A percentile compares a stretch with the other conserved stretches of the same genome.
phyloP scores from a whole-genome alignment of 1,284 basidiomycete species.

The Rhizoctonia solani region DNA sequence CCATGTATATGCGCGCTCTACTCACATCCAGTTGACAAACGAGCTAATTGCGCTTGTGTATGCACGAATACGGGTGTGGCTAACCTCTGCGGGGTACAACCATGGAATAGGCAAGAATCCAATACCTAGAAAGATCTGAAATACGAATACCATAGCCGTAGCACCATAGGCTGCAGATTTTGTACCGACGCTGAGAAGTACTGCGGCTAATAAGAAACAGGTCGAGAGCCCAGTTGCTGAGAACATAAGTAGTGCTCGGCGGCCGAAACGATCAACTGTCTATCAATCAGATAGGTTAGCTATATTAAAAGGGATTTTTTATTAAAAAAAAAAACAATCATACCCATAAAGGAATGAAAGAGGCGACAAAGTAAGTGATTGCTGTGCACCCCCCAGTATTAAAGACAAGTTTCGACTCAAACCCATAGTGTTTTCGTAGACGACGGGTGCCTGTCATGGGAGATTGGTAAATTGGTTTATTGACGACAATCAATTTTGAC shows the following conservation, averaged over 20 bases:
- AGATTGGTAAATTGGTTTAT: constrained; percentile 41
- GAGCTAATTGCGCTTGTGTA: constrained; percentile 49
- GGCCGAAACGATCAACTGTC: constrained; percentile 52
- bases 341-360: constrained; percentile 53
- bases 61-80: constrained; percentile 47
- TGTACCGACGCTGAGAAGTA: constrained; percentile 47
- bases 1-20: neutral
- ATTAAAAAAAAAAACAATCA: constrained; percentile 27
- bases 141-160: constrained; percentile 51
- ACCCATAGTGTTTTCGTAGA: constrained; percentile 54
- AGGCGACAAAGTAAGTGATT: constrained; percentile 52
- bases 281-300: constrained; percentile 35
- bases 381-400: constrained; percentile 51
- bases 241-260: constrained; percentile 49
- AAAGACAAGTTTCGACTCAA: constrained; percentile 50
- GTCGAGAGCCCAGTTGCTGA: constrained; percentile 50
- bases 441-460: constrained; percentile 51
- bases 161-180: constrained; percentile 47
- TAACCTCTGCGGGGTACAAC: constrained; percentile 52
- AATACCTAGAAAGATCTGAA: constrained; percentile 52
- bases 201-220: constrained; percentile 48
- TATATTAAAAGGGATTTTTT: neutral
- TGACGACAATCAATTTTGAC: neutral
- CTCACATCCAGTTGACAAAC: constrained; percentile 51
- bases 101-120: constrained; percentile 52